Base-by-base conservation (phyloP, 139 green algal species). In the Nannochloris sp. region DNA sequence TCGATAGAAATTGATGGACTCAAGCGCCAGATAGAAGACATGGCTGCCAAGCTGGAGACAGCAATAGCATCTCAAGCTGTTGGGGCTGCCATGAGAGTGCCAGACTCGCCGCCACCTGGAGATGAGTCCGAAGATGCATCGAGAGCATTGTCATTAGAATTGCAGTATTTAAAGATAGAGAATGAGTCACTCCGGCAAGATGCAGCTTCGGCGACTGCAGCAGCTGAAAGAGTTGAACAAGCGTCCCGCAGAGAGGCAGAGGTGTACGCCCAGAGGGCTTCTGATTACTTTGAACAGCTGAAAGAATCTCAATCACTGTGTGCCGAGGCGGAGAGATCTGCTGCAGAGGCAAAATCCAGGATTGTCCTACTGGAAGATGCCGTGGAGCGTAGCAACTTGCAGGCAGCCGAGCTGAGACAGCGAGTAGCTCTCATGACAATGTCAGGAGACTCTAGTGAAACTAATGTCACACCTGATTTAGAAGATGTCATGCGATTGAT, bases 1-100 rank as follows among this genome's bases (percentile, higher is more conserved):
- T 50, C 59, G 5, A 63, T 76, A n/a, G 70, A 76, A 59, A 67
- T 76, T 50, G 63, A 66, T 62, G 48, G 50, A 36, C 62, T 76
- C 43, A 61, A 61, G 49, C 44, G 62, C 40, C 46, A 62, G 29
- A 26, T 76, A 10, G 45, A 59, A 20, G 51, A 55, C 20, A 77
- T 77, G 70, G 70, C 71, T 55, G 59, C 62, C 43, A 65, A 61
- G 49, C 62, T 77, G 8, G 70, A 77, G 49, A 49, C 61, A 29
- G 70, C 65, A 2, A 65, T 73, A 9, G 28, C 65, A 6, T 30
- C 56, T 28, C 30, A 23, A 5, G 29, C 23, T 6, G 49, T 8
- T 2, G 56, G 25, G 13, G 70, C 48, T 10, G 16, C 62, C 12
- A 43, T 30, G 40, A 6, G 4, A 25, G 25, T 58, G 33, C 16